Conservation (phyloP, 2,329 filamentous ascomycete genomes). For the Xylariaceae sp. region DNA sequence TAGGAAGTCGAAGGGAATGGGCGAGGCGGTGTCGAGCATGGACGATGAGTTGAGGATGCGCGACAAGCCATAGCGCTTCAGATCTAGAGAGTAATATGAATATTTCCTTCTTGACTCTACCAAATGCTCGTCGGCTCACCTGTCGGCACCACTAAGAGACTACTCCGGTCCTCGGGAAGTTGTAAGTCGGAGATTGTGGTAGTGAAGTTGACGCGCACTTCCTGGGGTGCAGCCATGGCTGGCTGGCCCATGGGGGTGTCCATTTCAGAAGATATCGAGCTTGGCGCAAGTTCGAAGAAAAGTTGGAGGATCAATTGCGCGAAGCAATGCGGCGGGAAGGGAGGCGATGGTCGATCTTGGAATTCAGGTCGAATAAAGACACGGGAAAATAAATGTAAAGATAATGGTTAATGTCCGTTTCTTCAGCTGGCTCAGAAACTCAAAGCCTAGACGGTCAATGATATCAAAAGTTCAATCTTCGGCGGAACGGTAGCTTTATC, state of each 20-base stretch:
- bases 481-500: not conserved
- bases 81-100: constrained; percentile 41
- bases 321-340: not conserved
- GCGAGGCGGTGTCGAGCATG: constrained; percentile 59
- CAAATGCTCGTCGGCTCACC: constrained; percentile 36
- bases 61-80: constrained; percentile 65
- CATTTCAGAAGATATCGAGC: constrained; percentile 14
- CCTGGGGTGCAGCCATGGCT: constrained; percentile 33
- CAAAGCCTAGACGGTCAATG: not conserved
- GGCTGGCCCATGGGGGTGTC: constrained; percentile 26
- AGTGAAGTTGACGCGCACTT: constrained; percentile 64
- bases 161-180: constrained; percentile 53
- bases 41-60: constrained; percentile 67
- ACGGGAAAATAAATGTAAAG: not conserved
- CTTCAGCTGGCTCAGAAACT: not conserved
- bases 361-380: not conserved
- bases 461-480: not conserved
- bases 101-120: not conserved
- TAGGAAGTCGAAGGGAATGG: constrained; percentile 87
- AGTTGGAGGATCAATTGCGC: not conserved
- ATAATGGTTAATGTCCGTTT: not conserved
- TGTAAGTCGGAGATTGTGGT: constrained; percentile 58
- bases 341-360: not conserved
- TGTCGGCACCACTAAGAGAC: constrained; percentile 57
- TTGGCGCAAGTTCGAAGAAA: not conserved